A percentile compares a stretch with the other conserved stretches of the same genome.
Conservation (phyloP, 305 asterid species). For the Nicotiana rustica region DNA sequence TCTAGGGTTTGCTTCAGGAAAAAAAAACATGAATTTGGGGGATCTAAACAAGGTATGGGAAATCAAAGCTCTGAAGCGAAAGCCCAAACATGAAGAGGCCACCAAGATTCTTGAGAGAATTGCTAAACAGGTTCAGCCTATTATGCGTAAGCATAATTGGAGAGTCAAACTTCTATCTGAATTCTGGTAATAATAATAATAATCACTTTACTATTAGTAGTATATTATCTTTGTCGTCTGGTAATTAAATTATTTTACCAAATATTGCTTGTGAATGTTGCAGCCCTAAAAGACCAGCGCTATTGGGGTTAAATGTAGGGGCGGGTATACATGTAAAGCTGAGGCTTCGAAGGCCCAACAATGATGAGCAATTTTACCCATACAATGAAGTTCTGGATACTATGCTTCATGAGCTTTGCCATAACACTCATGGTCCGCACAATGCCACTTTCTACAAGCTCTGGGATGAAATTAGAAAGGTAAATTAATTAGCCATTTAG, state of each 20-base stretch:
- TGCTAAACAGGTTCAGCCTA: constrained; percentile 95
- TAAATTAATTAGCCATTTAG: constrained; percentile 35
- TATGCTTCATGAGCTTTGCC: constrained; percentile 97
- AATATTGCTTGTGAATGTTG: constrained; percentile 27
- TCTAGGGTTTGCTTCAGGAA: constrained; percentile 47
- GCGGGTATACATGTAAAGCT: constrained; percentile 73
- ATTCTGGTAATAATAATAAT: constrained; percentile 56
- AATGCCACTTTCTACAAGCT: constrained; percentile 89
- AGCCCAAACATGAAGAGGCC: constrained; percentile 76
- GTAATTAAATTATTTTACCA: too few species aligned
- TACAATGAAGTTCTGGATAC: constrained; percentile 81
- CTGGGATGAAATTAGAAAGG: constrained; percentile 96
- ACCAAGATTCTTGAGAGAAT: constrained; percentile 67
- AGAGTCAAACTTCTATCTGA: constrained; percentile 91
- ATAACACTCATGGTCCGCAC: constrained; percentile 86
- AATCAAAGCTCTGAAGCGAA: constrained; percentile 76
- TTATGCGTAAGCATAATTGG: constrained; percentile 92
- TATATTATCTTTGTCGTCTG: too few species aligned
- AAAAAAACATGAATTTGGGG: constrained; percentile 61
- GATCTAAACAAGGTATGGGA: constrained; percentile 86
- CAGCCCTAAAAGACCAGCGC: constrained; percentile 69
- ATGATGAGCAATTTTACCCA: constrained; percentile 78
- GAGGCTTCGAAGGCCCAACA: constrained; percentile 82
- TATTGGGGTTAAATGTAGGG: constrained; percentile 89
- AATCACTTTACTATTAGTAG: too few species aligned